Conservation (phyloP, 2,329 filamentous ascomycete species). For the Neophaeococcomyces mojaviensis region DNA sequence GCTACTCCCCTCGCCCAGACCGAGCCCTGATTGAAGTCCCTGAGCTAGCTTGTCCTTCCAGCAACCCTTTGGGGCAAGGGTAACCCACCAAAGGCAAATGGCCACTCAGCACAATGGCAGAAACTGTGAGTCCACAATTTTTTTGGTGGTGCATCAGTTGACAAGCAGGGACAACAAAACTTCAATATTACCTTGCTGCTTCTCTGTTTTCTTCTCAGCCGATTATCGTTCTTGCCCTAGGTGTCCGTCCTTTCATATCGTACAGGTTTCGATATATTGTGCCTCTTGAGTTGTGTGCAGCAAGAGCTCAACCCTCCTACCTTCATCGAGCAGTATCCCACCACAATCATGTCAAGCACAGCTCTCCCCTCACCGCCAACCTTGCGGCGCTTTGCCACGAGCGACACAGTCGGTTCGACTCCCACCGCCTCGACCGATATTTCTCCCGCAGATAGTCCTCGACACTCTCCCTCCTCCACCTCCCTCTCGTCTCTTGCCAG, state of each 20-base stretch:
- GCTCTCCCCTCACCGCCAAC: slow-evolving; percentile 35
- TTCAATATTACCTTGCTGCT: no score
- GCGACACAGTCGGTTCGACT: slow-evolving; percentile 51
- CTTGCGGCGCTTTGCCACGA: slow-evolving; percentile 46
- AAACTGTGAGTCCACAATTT: no score
- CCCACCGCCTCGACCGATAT: slow-evolving; percentile 45
- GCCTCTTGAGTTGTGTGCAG: slow-evolving; percentile 2
- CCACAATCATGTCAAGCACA: slow-evolving; percentile 43
- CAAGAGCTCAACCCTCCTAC: not conserved
- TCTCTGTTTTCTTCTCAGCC: not conserved
- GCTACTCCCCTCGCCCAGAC: no score
- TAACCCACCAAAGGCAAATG: no score
- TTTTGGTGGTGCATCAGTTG: no score
- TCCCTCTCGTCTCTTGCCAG: slow-evolving; percentile 86
- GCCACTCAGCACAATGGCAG: no score
- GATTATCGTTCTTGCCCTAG: not conserved
- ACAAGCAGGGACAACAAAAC: no score
- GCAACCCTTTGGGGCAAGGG: no score
- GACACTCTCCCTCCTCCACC: slow-evolving; percentile 68
- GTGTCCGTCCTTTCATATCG: not conserved
- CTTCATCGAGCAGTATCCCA: not conserved
- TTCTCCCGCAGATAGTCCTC: slow-evolving; percentile 54
- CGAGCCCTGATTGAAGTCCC: no score
- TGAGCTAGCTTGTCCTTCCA: no score
- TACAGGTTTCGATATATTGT: slow-evolving; percentile 5